Percentiles rank a stretch among this genome's conserved stretches.
phyloP scores from a whole-genome alignment of 306 rosid genomes.

The Echinosophora koreensis region DNA sequence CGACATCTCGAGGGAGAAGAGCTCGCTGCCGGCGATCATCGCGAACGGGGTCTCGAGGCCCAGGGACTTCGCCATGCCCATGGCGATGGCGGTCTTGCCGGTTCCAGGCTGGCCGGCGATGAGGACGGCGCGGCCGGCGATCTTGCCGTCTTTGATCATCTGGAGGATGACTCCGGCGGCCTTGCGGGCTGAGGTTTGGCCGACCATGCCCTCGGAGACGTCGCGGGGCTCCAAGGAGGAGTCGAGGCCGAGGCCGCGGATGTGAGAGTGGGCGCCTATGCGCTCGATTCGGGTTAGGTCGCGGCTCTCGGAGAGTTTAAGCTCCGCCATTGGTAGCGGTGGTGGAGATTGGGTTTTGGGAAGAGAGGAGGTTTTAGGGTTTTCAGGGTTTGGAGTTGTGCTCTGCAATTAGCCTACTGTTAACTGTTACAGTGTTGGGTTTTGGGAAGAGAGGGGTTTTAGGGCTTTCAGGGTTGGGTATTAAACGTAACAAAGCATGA shows the following conservation, averaged over 20 bases:
- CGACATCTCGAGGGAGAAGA: conserved; percentile 94
- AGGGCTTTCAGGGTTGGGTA: too few relatives aligned
- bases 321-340: conserved; percentile 61
- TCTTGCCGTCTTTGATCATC: conserved; percentile 91
- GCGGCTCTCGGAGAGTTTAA: conserved; percentile 86
- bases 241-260: conserved; percentile 96
- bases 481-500: too few relatives aligned
- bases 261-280: conserved; percentile 98
- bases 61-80: conserved; percentile 99
- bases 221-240: conserved; percentile 82
- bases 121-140: conserved; percentile 91
- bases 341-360: neutral
- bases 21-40: conserved; percentile 95
- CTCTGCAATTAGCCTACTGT: too few relatives aligned
- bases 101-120: conserved; percentile 96
- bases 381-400: conserved; percentile 4
- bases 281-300: conserved; percentile 98
- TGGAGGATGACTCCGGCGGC: conserved; percentile 95
- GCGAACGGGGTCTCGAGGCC: conserved; percentile 97
- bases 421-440: too few relatives aligned
- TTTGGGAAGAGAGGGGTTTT: too few relatives aligned
- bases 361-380: conserved; percentile 22
- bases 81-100: conserved; percentile 97
- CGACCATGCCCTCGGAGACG: conserved; percentile 98
- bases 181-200: conserved; percentile 87